These are phyloP conservation scores for Aeminium ludgeri DNA, from an alignment of 495 filamentous ascomycete genomes.

Conservation along the genomic window DNA sequence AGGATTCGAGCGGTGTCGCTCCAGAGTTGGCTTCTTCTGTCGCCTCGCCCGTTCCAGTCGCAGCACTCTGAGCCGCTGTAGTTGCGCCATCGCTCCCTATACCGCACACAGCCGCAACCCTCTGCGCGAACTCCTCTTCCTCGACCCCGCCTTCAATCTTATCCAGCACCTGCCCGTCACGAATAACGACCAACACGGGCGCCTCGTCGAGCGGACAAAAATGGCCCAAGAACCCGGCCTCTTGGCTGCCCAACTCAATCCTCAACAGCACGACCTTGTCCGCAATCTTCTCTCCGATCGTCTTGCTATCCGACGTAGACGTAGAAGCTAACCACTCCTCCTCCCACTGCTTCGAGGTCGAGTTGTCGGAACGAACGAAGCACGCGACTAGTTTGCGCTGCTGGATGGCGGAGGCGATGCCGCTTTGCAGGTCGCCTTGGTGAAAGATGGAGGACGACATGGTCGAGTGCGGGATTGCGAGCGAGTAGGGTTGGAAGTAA, in stretches of 20 bases:
- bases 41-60: background rate
- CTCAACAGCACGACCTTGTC: slow-evolving; percentile 48
- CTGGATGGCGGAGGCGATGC: slow-evolving; percentile 56
- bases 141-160: slow-evolving; percentile 6
- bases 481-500: no score
- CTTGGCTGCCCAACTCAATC: slow-evolving; percentile 50
- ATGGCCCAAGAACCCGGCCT: slow-evolving; percentile 63
- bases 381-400: slow-evolving; percentile 49
- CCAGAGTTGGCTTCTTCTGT: slow-evolving; percentile 1
- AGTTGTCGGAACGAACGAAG: slow-evolving; percentile 41
- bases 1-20: no score
- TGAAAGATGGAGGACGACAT: slow-evolving; percentile 48
- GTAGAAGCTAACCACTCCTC: slow-evolving; percentile 47
- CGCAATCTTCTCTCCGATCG: slow-evolving; percentile 34
- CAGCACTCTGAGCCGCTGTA: slow-evolving; percentile 5
- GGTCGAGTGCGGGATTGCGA: no score
- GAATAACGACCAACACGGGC: slow-evolving; percentile 63
- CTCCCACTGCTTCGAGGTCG: slow-evolving; percentile 58
- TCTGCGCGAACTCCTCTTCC: slow-evolving; percentile 7
- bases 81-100: no score
- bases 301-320: slow-evolving; percentile 15
- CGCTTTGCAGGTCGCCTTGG: slow-evolving; percentile 57
- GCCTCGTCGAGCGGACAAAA: slow-evolving; percentile 59
- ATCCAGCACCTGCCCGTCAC: slow-evolving; percentile 18
- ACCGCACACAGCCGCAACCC: no score